Conservation (phyloP, 257 asterid species). For the Pogostemon cablin region DNA sequence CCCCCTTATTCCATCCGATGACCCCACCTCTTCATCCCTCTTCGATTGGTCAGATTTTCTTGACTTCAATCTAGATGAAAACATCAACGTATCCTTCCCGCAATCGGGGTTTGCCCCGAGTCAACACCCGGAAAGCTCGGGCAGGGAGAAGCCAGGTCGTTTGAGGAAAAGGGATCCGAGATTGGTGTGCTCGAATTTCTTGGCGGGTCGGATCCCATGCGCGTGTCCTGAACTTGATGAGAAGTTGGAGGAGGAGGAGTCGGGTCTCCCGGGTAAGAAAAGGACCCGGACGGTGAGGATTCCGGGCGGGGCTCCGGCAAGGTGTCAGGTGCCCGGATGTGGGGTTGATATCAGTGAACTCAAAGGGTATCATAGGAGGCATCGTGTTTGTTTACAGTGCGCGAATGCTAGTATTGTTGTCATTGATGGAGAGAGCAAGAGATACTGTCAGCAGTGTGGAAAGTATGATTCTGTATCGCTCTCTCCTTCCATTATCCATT, state of each 20-base stretch:
- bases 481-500: not conserved
- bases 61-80: constrained; percentile 65
- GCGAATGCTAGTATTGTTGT: constrained; percentile 73
- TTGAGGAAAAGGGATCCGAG: constrained; percentile 89
- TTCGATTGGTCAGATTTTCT: constrained; percentile 79
- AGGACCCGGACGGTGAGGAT: constrained; percentile 58
- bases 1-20: constrained; percentile 31
- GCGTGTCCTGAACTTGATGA: constrained; percentile 95
- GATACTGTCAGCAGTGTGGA: constrained; percentile 91
- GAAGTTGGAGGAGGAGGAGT: constrained; percentile 67
- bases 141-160: constrained; percentile 38
- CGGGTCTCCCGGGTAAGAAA: constrained; percentile 62
- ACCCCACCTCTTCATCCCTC: constrained; percentile 51
- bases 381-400: constrained; percentile 80
- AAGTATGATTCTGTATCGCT: constrained; percentile 36
- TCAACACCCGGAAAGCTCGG: constrained; percentile 34
- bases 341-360: constrained; percentile 90
- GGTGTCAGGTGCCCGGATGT: constrained; percentile 91
- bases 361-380: constrained; percentile 92
- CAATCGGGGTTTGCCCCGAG: constrained; percentile 31
- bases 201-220: constrained; percentile 90
- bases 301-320: constrained; percentile 46
- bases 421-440: constrained; percentile 80
- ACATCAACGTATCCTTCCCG: constrained; percentile 37
- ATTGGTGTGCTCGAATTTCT: constrained; percentile 74